Evolutionary conservation across 768 basidiomycete genomes (phyloP), one percentile per base, ranked within the genome.

Genomic region (Gloeophyllum trabeum): DNA sequence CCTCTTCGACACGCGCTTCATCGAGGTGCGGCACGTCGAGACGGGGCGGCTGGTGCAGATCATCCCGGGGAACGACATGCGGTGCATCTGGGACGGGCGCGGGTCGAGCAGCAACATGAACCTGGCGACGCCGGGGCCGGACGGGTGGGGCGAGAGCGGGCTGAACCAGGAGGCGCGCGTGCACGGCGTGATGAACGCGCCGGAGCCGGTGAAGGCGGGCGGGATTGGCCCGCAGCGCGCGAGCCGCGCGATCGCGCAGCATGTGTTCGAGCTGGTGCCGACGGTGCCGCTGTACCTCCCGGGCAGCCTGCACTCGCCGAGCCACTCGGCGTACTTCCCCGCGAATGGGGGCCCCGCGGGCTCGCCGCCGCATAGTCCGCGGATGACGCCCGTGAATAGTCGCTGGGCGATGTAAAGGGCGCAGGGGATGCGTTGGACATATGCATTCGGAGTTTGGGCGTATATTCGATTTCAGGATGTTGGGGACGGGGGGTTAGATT

Each of bases 51-150:
- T 90, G 4, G 76, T 75, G 1, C 88, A 92, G 56, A 85, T 91
- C 55, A 81, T 91, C 45, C 71, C 76, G 0, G 89, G 90, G 1
- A 73, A 72, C 43, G 87, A 91, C 48, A 69, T 93, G 35, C 77
- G 81, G 21, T 90, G 88, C 53, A 75, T 90, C 21, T 96, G 90
- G 85, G 91, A 97, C 54, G 93, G 88, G 10, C 79, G 88, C 53
- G 59, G 74, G 10, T 54, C 55, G 13, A 51, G 54, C 5, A 16
- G 28, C 10, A 32, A 32, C 16, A 52, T 52, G 30, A 57, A 51
- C 35, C 51, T 47, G 39, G 43, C 45, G 14, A 66, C 64, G 21
- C 67, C 72, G 1, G 67, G 69, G 7, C 64, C 67, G 4, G 63
- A 66, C 7, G 70, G 70, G 2, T 69, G 66, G 48, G 59, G 52